Evolutionary conservation across 2,329 filamentous ascomycete genomes (phyloP).

Genomic region (Falciphora oryzae): DNA sequence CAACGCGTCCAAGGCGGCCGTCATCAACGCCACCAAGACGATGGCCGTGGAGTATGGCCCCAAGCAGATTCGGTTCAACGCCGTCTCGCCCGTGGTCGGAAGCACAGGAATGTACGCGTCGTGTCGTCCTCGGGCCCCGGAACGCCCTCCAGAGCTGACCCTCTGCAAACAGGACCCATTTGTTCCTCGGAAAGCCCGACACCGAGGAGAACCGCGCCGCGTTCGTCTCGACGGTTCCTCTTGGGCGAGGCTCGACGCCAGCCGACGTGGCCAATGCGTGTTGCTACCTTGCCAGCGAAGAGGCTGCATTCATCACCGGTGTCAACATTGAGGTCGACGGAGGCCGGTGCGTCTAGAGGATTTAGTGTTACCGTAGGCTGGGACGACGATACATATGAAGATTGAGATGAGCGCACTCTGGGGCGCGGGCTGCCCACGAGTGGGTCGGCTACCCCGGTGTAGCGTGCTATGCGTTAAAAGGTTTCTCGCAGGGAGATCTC

Average conservation of each 20-base stretch:
- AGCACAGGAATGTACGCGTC: constrained; percentile 52
- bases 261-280: constrained; percentile 66
- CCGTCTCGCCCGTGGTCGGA: constrained; percentile 62
- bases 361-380: no score
- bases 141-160: neutral
- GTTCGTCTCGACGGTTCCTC: constrained; percentile 48
- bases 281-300: constrained; percentile 64
- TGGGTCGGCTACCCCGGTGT: no score
- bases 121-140: no score
- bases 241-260: constrained; percentile 50
- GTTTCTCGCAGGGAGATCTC: no score
- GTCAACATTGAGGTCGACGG: constrained; percentile 55
- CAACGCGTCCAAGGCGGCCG: constrained; percentile 62
- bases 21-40: constrained; percentile 50
- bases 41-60: constrained; percentile 69
- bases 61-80: constrained; percentile 67
- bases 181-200: constrained; percentile 56
- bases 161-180: constrained; percentile 27
- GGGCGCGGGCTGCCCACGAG: no score
- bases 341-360: no score
- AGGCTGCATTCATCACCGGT: constrained; percentile 66
- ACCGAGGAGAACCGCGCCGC: constrained; percentile 54
- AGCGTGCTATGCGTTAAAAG: no score
- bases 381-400: no score
- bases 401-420: no score